phyloP scores from a whole-genome alignment of 108 stramenopile species.

The Discostella stelligeroides region DNA sequence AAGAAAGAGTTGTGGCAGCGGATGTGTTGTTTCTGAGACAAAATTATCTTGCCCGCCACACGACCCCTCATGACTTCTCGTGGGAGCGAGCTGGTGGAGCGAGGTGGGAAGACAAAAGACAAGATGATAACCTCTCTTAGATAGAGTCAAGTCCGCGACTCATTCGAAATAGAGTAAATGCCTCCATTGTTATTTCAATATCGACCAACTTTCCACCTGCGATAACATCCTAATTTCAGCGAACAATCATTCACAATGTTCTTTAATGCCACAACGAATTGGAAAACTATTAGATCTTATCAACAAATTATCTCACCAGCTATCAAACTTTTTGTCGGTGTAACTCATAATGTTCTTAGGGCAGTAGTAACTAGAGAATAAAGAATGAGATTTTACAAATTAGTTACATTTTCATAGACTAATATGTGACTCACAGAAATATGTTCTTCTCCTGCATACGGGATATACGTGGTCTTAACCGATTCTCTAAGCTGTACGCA shows the following conservation, averaged over 20 bases:
- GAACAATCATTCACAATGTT: neutral
- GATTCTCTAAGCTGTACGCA: slow-evolving; percentile 45
- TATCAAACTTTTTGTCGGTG: slow-evolving; percentile 48
- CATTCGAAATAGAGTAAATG: too few species aligned
- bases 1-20: too few species aligned
- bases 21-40: too few species aligned
- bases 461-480: slow-evolving; percentile 42
- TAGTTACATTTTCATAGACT: too few species aligned
- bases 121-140: too few species aligned
- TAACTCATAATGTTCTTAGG: slow-evolving; percentile 54
- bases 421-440: slow-evolving; percentile 13
- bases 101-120: too few species aligned
- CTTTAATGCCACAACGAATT: too few species aligned
- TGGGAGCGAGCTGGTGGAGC: too few species aligned
- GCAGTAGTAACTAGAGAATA: slow-evolving; percentile 20
- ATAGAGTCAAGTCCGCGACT: too few species aligned
- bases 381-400: neutral
- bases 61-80: too few species aligned
- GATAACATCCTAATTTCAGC: slow-evolving; percentile 19
- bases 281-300: neutral
- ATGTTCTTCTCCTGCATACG: slow-evolving; percentile 38
- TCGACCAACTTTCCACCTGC: slow-evolving; percentile 30
- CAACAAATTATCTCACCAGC: slow-evolving; percentile 27
- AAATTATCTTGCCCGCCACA: too few species aligned
- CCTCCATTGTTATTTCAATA: slow-evolving; percentile 19